Base-by-base conservation (phyloP, 192 early-diverging fungal species). In the Linnemannia zychae region DNA sequence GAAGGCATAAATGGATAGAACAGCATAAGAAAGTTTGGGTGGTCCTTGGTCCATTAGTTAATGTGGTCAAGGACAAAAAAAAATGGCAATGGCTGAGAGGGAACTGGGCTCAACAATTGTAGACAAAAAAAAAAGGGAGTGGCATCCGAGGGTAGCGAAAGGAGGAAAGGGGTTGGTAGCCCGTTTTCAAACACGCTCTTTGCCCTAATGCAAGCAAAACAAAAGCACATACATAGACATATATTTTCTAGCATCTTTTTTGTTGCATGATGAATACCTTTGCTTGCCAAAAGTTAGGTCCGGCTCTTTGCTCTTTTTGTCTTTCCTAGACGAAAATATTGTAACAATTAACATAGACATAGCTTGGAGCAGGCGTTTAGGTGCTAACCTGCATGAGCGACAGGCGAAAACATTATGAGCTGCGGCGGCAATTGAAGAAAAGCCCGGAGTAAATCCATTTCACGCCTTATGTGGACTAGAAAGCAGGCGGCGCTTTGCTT, bases 31-130 rank as follows among this genome's bases (percentile, higher is more conserved):
- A 3, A 44, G 3, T 9, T 44, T 44, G 57, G 13, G 12, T 63
- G 57, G 57, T 63, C 57, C 57, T 63, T 31, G 57, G 57, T 31
- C 13, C 57, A 63, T 63, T 63, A 63, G 57, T 63, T 11, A 63
- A 63, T 63, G 57, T 63, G 57, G 57, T 33, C 24, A 63, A 31
- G 24, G 28, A 33, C 24, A 28, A 13, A 60, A 28, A 60, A 16
- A 63, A 5, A 24, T 6, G 3, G 57, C n/a, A n/a, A n/a, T n/a
- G n/a, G n/a, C n/a, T n/a, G 53, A 57, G 57, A 28, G n/a, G 57
- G 57, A 63, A 15, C 28, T 63, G 57, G 57, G 57, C 57, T 63
- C 57, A 63, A n/a, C 57, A 63, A 57, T 31, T 63, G 11, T 63
- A 13, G 57, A 63, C 57, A 63, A 63, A 60, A 28, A 60, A 63